A percentile compares a stretch with the other conserved stretches of the same genome.
These are phyloP conservation scores for Gaillardinia entomophila DNA, from an alignment of 805 yeast genomes.

Conservation along the genomic window DNA sequence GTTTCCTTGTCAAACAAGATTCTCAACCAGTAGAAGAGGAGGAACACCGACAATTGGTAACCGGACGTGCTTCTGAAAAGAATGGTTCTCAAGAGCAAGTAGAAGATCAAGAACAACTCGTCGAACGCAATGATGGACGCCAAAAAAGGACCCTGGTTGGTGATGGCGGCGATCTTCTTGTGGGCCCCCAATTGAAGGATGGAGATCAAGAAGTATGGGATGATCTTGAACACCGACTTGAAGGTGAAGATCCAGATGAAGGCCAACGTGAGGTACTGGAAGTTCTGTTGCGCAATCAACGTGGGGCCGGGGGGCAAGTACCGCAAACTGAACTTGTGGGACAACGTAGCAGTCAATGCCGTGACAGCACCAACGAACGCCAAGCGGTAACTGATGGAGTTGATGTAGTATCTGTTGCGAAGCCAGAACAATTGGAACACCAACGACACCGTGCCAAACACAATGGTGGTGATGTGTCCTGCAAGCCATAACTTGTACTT, in stretches of 20 bases:
- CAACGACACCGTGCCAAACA: conserved; percentile 37
- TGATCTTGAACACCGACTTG: conserved; percentile 56
- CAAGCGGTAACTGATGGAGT: conserved; percentile 49
- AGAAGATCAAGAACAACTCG: conserved; percentile 50
- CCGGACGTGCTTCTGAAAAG: conserved; percentile 66
- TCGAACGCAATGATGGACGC: conserved; percentile 51
- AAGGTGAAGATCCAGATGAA: conserved; percentile 59
- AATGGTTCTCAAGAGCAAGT: conserved; percentile 53
- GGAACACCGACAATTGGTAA: conserved; percentile 53
- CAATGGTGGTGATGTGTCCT: conserved; percentile 46
- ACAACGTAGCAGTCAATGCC: conserved; percentile 48
- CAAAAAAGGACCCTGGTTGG: conserved; percentile 31
- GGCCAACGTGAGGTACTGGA: conserved; percentile 59
- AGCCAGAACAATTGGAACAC: conserved; percentile 35
- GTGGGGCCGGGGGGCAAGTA: conserved; percentile 57
- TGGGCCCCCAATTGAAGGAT: conserved; percentile 46
- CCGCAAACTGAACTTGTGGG: conserved; percentile 54
- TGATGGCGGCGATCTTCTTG: conserved; percentile 36
- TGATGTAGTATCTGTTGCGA: conserved; percentile 35
- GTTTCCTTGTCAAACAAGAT: conserved; percentile 50
- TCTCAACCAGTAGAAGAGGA: conserved; percentile 66
- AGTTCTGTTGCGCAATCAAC: conserved; percentile 67
- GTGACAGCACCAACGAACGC: conserved; percentile 50
- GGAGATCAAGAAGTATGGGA: conserved; percentile 56
- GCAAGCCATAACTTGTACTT: conserved; percentile 49